Base-by-base conservation (phyloP, 495 filamentous ascomycete species). In the Glonium stellatum region DNA sequence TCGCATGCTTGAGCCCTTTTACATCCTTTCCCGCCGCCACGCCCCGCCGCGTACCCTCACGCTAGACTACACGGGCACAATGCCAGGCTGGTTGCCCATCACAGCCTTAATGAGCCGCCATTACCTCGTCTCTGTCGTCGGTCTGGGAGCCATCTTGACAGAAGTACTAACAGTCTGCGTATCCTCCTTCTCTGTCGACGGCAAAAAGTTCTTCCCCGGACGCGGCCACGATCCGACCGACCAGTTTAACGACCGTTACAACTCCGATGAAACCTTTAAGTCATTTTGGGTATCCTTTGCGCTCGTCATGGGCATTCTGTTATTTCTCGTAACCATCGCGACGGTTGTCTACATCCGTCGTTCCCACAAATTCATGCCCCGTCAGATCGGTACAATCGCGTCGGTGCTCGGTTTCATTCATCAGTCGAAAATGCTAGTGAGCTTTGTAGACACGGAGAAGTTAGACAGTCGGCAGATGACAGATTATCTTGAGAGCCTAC, bases 1-100 rank as follows among this genome's bases (percentile, higher is more conserved):
- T 48, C 81, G 87, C 54, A 84, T 90, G 79, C 79, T 88, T 60
- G 85, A 90, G 68, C 87, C 87, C 4, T 90, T 86, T 66, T 88
- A 84, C 71, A 79, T 85, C 61, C 78, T 90, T 10, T 82, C 79
- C 4, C 71, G 74, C 35, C 79, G 87, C 0, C 80, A 86, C 61
- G 85, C 86, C 1, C 80, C 79, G 0, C 74, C 83, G 15, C 78
- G 77, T 41, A 84, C 80, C 21, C 77, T 90, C 0, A 84, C 83
- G 0, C 78, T 89, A 0, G 87, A 90, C 69, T 89, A 89, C 70
- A 86, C 83, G 0, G 82, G 83, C 31, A 82, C 84, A 59, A 81
- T 86, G 21, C 86, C 86, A 55, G 85, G 84, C 19, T 82, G 78
- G 62, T 72, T 89, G 3, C 79, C 83, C 4, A 58, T 86, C 31